phyloP scores from a whole-genome alignment of 2,329 filamentous ascomycete genomes.

The Fusarium chlamydosporum region DNA sequence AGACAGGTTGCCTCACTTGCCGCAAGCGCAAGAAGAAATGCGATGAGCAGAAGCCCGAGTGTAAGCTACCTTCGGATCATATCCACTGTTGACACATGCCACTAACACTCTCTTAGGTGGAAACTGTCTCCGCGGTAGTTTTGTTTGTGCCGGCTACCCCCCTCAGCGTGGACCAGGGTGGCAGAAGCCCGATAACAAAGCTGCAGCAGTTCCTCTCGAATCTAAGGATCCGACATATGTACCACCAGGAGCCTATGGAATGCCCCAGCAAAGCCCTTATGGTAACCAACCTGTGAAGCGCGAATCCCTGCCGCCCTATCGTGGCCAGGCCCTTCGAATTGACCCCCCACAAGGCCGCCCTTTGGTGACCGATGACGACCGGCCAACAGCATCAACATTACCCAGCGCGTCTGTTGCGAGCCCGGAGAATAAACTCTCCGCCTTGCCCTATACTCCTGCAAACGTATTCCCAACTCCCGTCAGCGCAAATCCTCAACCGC shows the following conservation, averaged over 20 bases:
- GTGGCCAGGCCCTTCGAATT: conserved; percentile 73
- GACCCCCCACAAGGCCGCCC: conserved; percentile 73
- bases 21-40: conserved; percentile 97
- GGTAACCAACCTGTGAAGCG: conserved; percentile 63
- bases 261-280: conserved; percentile 65
- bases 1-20: conserved; percentile 95
- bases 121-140: conserved; percentile 92
- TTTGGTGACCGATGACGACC: conserved; percentile 69
- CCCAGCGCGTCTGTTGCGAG: conserved; percentile 70
- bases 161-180: conserved; percentile 79
- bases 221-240: conserved; percentile 81
- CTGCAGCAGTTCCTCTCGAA: conserved; percentile 80
- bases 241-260: conserved; percentile 72
- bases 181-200: conserved; percentile 81
- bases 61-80: conserved; percentile 68
- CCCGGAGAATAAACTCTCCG: conserved; percentile 74
- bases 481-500: conserved; percentile 66
- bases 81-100: neutral
- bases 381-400: conserved; percentile 71
- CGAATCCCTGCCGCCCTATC: conserved; percentile 71
- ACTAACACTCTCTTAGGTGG: conserved; percentile 68
- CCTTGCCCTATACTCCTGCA: conserved; percentile 67
- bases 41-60: conserved; percentile 92
- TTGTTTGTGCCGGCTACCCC: conserved; percentile 92
- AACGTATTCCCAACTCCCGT: conserved; percentile 74